A percentile compares a stretch with the other conserved stretches of the same genome.
Conservation (phyloP, 495 filamentous ascomycete genomes). For the Poronia punctata region DNA sequence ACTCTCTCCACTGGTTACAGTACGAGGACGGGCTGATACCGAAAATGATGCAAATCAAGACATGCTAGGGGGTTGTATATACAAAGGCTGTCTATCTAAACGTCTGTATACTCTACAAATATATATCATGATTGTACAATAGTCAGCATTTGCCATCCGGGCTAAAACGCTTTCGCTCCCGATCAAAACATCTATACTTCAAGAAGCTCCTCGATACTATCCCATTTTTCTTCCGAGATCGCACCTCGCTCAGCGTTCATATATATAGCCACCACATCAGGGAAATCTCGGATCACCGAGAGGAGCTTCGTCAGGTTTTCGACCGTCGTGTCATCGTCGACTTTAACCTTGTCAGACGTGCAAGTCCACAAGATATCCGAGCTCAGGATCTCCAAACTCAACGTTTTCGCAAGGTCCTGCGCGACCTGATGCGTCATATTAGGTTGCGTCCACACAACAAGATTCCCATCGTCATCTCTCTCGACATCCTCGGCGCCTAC, state of each 20-base stretch:
- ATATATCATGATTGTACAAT: conserved; percentile 15
- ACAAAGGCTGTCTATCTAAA: conserved; percentile 7
- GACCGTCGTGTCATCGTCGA: conserved; percentile 44
- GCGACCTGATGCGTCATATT: conserved; percentile 58
- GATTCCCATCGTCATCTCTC: conserved; percentile 58
- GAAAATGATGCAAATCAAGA: background rate
- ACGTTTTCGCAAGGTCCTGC: conserved; percentile 49
- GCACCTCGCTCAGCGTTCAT: conserved; percentile 47
- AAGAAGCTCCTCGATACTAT: conserved; percentile 40
- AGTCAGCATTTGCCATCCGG: conserved; percentile 4
- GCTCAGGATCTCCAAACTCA: conserved; percentile 57
- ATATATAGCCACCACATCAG: conserved; percentile 64
- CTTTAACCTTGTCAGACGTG: conserved; percentile 62
- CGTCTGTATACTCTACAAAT: conserved; percentile 10
- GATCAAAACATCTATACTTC: too few species aligned
- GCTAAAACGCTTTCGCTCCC: background rate
- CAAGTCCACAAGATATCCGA: conserved; percentile 81
- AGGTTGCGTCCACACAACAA: conserved; percentile 71
- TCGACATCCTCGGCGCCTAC: conserved; percentile 77
- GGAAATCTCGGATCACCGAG: conserved; percentile 46
- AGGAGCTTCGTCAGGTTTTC: conserved; percentile 49
- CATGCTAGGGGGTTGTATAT: too few species aligned
- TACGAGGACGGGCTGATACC: background rate
- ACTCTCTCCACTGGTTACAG: background rate
- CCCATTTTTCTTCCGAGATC: conserved; percentile 41